These are phyloP conservation scores for Ricinus communis DNA, from an alignment of 345 rosid genomes.

Conservation along the genomic window DNA sequence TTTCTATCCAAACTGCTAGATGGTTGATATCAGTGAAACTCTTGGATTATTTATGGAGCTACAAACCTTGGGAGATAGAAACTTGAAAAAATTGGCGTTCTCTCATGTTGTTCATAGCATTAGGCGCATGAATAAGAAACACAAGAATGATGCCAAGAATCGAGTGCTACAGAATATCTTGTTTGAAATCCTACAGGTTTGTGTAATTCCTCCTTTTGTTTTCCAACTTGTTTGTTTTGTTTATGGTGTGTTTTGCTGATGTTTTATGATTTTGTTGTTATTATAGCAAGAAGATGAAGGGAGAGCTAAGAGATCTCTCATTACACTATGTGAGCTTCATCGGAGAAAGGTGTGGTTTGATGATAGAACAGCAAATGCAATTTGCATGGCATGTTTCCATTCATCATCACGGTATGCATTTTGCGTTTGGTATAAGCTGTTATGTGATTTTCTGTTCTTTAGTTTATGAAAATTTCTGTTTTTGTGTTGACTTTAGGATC, in stretches of 20 bases:
- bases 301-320: slow-evolving; percentile 70
- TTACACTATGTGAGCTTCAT: slow-evolving; percentile 72
- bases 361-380: slow-evolving; percentile 87
- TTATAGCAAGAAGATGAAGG: slow-evolving; percentile 78
- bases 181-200: slow-evolving; percentile 69
- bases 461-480: slow-evolving; percentile 7
- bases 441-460: not conserved
- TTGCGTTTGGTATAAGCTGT: not conserved
- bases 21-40: slow-evolving; percentile 62
- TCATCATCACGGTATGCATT: slow-evolving; percentile 61
- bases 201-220: not conserved
- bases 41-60: slow-evolving; percentile 78
- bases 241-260: slow-evolving; percentile 4
- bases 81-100: slow-evolving; percentile 68
- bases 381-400: slow-evolving; percentile 90
- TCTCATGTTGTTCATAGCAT: slow-evolving; percentile 78
- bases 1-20: slow-evolving; percentile 31
- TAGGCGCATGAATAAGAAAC: slow-evolving; percentile 71
- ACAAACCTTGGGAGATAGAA: slow-evolving; percentile 77
- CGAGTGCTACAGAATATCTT: slow-evolving; percentile 77
- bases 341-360: slow-evolving; percentile 85
- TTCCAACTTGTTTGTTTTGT: not conserved
- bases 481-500: slow-evolving; percentile 47
- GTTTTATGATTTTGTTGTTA: slow-evolving; percentile 9
- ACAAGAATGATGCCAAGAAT: slow-evolving; percentile 68